Evolutionary conservation across 495 filamentous ascomycete species (phyloP).

Genomic region (Physcia stellaris): DNA sequence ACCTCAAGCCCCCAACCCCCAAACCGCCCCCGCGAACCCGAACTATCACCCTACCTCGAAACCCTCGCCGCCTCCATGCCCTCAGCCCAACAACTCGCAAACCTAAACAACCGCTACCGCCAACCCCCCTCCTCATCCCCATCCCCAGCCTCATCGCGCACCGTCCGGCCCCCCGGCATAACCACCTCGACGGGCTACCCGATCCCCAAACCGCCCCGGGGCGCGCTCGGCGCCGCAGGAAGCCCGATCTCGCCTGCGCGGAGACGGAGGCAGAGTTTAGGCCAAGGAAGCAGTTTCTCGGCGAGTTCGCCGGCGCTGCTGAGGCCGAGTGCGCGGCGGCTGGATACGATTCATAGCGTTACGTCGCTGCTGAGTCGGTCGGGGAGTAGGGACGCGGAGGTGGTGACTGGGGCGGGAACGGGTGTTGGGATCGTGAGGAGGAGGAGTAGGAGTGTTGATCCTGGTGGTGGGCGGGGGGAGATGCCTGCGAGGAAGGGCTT

Average conservation of each 20-base stretch:
- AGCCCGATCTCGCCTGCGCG: slow-evolving; percentile 26
- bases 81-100: slow-evolving; percentile 16
- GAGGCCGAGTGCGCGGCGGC: slow-evolving; percentile 30
- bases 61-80: slow-evolving; percentile 9
- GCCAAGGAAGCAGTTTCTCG: slow-evolving; percentile 6
- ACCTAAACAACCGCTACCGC: slow-evolving; percentile 15
- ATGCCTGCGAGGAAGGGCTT: slow-evolving; percentile 38
- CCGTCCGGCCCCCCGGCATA: slow-evolving; percentile 4
- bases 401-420: slow-evolving; percentile 23
- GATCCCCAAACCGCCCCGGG: slow-evolving; percentile 12
- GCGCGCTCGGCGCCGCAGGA: slow-evolving; percentile 20
- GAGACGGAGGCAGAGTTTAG: slow-evolving; percentile 3
- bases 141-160: background rate
- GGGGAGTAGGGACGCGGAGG: slow-evolving; percentile 16
- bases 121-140: slow-evolving; percentile 6
- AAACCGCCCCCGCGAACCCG: background rate
- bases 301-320: slow-evolving; percentile 17
- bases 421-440: slow-evolving; percentile 10
- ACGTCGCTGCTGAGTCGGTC: slow-evolving; percentile 14
- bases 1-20: too few species aligned
- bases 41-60: slow-evolving; percentile 1
- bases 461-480: background rate
- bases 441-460: slow-evolving; percentile 23
- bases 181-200: slow-evolving; percentile 7
- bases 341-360: slow-evolving; percentile 36